Base-by-base conservation (phyloP, 805 yeast genomes). In the Wickerhamomyces silvicola region DNA sequence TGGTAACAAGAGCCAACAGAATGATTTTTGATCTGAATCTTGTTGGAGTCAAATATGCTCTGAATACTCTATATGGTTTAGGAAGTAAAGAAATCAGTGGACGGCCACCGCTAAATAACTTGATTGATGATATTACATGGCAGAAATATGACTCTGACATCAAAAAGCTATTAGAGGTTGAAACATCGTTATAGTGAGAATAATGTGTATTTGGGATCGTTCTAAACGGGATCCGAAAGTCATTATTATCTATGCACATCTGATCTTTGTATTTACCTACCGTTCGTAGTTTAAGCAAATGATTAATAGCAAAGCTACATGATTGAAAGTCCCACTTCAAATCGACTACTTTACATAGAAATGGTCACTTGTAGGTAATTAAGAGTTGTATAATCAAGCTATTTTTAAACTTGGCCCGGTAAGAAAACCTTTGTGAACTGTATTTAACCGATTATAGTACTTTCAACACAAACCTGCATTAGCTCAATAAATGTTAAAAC, bases 1-100 rank as follows among this genome's bases (percentile, higher is more conserved):
- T 55, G 12, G 67, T 64, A 15, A 57, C 70, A 15, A 53, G 62
- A 35, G 74, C 65, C 10, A 53, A 58, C 25, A 42, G 37, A 39
- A 43, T 57, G 52, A 44, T 55, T 12, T 42, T 42, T 17, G 60
- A 54, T 18, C 48, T 52, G 27, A 57, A 57, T 32, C 39, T 56
- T 18, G 53, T 51, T n/a, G 63, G 60, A 27, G 48, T 57, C 10
- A 59, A 59, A 26, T 28, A 33, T 27, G 55, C 51, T 16, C 28
- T 48, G 24, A 39, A 46, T 15, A 28, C 36, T n/a, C 29, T 41
- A 22, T 43, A 41, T 36, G 59, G 50, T 10, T 43, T 38, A 33
- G 62, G 60, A 10, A 18, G 23, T 15, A 51, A 49, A 11, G 28
- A 35, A 11, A 33, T 43, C 12, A 39, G 41, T 20, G 61, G 61